Evolutionary conservation across 75 land plant species (phyloP), one percentile per base, ranked within the genome.

Genomic region (Selaginella moellendorffii): DNA sequence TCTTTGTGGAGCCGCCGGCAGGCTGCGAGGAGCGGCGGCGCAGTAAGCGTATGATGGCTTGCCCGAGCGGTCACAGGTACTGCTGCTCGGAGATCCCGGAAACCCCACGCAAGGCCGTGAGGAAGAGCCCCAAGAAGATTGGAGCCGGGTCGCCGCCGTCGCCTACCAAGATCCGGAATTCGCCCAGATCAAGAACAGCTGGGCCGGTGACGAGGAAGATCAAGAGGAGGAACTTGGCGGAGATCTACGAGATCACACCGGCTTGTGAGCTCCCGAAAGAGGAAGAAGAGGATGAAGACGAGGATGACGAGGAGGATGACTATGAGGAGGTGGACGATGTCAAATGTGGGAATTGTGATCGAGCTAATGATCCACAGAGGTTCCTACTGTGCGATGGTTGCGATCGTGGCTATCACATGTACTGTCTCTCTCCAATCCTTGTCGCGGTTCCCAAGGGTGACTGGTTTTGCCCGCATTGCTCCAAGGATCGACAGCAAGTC

Each of bases 351-450:
- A 28, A 80, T 65, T 95, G 99, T 59, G 71, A 81, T 5, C 78
- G 84, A 24, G 96, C 85, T 17, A 82, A 83, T 20, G 42, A 12
- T 10, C 76, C 76, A 17, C 71, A 61, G 24, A 71, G 82, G 73
- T 82, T 95, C 61, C 87, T 95, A 17, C 77, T 95, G 2, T 95
- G 99, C 76, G 99, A 95, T 74, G 65, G 63, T 29, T 95, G 99
- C 63, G 86, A 90, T 65, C 53, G 73, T 0, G 97, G 99, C 0
- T 95, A 61, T 54, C 99, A 95, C 59, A 65, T 82, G 63, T 89
- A 72, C 69, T 90, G 99, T 65, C 84, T 95, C 30, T 72, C 80
- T 1, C 99, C 99, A 1, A 80, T 95, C 64, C 76, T 95, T 52
- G 72, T 71, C 36, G 68, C 78, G 46, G 81, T 90, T 27, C 96